Conservation (phyloP, 2,329 filamentous ascomycete species). For the Fusarium sublunatum region DNA sequence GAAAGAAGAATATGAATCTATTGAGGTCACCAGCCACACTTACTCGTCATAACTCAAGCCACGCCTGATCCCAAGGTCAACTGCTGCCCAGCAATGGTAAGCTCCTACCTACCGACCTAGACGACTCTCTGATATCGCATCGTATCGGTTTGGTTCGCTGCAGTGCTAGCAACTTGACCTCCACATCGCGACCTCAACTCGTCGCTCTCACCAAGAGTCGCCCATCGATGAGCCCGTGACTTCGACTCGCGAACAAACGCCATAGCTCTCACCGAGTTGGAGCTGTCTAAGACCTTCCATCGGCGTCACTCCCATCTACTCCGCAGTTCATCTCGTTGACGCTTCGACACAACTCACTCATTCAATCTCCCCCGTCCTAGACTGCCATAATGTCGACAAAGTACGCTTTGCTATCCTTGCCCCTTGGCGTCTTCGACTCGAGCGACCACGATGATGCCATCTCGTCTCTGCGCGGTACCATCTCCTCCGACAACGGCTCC, state of each 20-base stretch:
- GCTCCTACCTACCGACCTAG: conserved; percentile 10
- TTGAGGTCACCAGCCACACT: conserved; percentile 25
- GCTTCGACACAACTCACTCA: conserved; percentile 14
- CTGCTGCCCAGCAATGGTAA: conserved; percentile 30
- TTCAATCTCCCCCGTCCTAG: conserved; percentile 8
- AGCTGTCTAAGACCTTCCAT: conserved; percentile 19
- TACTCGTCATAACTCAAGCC: conserved; percentile 30
- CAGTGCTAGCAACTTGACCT: conserved; percentile 29
- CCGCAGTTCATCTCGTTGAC: conserved; percentile 20
- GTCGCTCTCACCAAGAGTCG: conserved; percentile 1
- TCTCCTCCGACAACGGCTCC: conserved; percentile 79
- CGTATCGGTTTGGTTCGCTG: background rate
- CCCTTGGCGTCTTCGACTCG: conserved; percentile 85
- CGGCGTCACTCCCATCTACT: conserved; percentile 26
- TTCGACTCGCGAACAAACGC: conserved; percentile 2
- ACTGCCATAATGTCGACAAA: conserved; percentile 62
- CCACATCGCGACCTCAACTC: conserved; percentile 3
- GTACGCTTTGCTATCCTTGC: conserved; percentile 91
- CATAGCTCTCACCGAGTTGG: conserved; percentile 19
- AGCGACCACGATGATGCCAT: conserved; percentile 85
- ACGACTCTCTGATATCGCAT: no score
- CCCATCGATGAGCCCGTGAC: conserved; percentile 22
- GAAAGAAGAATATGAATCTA: background rate
- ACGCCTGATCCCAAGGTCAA: conserved; percentile 27
- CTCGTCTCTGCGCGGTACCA: conserved; percentile 76